These are phyloP conservation scores for Periglandula ipomoeae DNA, from an alignment of 2,329 filamentous ascomycete genomes.

Conservation along the genomic window DNA sequence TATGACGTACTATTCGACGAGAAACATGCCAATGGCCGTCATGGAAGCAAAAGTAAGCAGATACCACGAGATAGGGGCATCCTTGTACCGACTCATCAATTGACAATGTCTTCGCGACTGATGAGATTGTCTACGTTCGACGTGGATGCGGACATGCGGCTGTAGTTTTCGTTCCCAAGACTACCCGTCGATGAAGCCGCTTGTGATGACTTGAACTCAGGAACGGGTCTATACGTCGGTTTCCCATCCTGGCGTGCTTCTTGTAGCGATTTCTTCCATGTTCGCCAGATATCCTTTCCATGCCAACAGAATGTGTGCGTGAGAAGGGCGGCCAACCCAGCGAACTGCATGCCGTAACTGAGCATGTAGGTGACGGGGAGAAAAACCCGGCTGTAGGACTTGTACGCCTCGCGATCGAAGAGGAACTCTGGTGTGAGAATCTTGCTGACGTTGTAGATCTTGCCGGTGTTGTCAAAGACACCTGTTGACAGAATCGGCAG, in stretches of 20 bases:
- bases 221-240: conserved; percentile 43
- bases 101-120: conserved; percentile 73
- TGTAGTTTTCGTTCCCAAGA: conserved; percentile 12
- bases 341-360: conserved; percentile 81
- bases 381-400: conserved; percentile 75
- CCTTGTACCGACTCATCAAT: conserved; percentile 73
- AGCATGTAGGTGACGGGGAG: conserved; percentile 80
- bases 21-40: conserved; percentile 70
- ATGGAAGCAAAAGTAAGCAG: conserved; percentile 65
- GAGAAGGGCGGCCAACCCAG: conserved; percentile 67
- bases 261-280: conserved; percentile 61
- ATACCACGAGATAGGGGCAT: conserved; percentile 78
- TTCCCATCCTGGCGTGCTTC: conserved; percentile 48
- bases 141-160: conserved; percentile 24
- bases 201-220: conserved; percentile 13
- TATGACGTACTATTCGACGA: conserved; percentile 66
- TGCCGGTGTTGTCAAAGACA: conserved; percentile 78
- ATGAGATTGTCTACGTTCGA: conserved; percentile 46
- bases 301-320: conserved; percentile 82
- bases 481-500: conserved; percentile 79
- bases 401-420: conserved; percentile 69
- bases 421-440: conserved; percentile 71
- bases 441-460: conserved; percentile 70
- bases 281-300: conserved; percentile 69
- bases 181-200: conserved; percentile 12